Conservation (phyloP, 805 yeast genomes). For the Metschnikowia colocasiae region DNA sequence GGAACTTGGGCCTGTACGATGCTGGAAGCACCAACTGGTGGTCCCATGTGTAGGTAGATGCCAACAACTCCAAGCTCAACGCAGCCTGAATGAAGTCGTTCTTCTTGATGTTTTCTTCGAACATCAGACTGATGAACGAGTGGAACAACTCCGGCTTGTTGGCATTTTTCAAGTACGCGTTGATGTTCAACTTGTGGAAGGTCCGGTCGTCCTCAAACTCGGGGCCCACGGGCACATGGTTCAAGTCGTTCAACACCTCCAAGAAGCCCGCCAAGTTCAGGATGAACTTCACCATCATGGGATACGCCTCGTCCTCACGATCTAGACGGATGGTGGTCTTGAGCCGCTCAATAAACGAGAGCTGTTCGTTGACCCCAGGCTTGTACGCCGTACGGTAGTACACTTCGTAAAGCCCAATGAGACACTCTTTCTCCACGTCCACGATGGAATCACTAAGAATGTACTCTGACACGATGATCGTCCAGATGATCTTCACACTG, state of each 20-base stretch:
- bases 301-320: slow-evolving; percentile 60
- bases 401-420: slow-evolving; percentile 60
- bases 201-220: slow-evolving; percentile 87
- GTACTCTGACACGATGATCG: slow-evolving; percentile 65
- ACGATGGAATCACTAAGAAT: slow-evolving; percentile 52
- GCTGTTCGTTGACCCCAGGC: slow-evolving; percentile 55
- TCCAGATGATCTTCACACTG: slow-evolving; percentile 67
- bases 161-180: slow-evolving; percentile 72
- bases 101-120: slow-evolving; percentile 56
- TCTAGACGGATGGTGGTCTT: slow-evolving; percentile 51
- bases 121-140: slow-evolving; percentile 73
- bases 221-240: slow-evolving; percentile 71
- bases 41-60: slow-evolving; percentile 74
- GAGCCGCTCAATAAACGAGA: slow-evolving; percentile 48
- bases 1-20: slow-evolving; percentile 63
- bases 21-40: slow-evolving; percentile 53
- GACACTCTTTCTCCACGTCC: slow-evolving; percentile 60
- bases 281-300: slow-evolving; percentile 47
- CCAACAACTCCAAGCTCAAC: slow-evolving; percentile 70
- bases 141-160: slow-evolving; percentile 77
- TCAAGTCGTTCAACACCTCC: slow-evolving; percentile 60
- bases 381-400: slow-evolving; percentile 55
- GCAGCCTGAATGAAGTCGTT: slow-evolving; percentile 79
- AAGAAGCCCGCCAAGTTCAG: slow-evolving; percentile 58
- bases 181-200: slow-evolving; percentile 70